Evolutionary conservation across 148 eudicot genomes (phyloP).

Genomic region (Gaultheria prostrata): DNA sequence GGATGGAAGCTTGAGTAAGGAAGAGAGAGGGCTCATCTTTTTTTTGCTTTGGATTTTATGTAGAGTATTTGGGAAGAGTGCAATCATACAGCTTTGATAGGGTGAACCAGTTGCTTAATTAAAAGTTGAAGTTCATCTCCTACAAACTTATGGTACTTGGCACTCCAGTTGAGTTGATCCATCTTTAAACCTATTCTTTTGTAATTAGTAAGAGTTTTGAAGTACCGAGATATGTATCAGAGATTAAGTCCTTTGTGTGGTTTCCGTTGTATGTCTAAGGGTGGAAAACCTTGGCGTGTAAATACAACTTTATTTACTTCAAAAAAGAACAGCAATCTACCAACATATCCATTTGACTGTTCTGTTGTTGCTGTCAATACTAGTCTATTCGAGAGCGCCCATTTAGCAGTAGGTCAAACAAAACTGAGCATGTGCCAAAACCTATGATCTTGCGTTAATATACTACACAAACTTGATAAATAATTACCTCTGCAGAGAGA

Average conservation of each 20-base stretch:
- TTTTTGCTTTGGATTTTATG: background rate
- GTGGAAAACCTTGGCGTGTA: background rate
- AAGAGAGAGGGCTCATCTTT: background rate
- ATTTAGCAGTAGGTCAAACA: background rate
- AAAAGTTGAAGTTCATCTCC: background rate
- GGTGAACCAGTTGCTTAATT: background rate
- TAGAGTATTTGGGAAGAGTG: background rate
- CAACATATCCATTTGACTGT: background rate
- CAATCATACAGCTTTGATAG: background rate
- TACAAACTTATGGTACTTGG: background rate
- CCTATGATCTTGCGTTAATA: background rate
- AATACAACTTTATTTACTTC: background rate
- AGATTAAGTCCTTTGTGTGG: background rate
- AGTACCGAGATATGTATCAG: background rate
- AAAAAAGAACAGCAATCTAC: background rate
- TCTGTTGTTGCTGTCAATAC: background rate
- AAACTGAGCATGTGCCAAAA: background rate
- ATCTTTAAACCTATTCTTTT: background rate
- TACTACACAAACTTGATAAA: background rate
- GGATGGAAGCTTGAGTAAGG: background rate
- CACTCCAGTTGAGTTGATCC: background rate
- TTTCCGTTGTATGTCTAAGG: background rate
- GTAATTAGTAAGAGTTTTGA: background rate
- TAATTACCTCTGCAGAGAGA: constrained; percentile 67
- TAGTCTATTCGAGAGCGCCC: background rate